phyloP scores from a whole-genome alignment of 177 flowering plant genomes.

The Vitis hybrid region DNA sequence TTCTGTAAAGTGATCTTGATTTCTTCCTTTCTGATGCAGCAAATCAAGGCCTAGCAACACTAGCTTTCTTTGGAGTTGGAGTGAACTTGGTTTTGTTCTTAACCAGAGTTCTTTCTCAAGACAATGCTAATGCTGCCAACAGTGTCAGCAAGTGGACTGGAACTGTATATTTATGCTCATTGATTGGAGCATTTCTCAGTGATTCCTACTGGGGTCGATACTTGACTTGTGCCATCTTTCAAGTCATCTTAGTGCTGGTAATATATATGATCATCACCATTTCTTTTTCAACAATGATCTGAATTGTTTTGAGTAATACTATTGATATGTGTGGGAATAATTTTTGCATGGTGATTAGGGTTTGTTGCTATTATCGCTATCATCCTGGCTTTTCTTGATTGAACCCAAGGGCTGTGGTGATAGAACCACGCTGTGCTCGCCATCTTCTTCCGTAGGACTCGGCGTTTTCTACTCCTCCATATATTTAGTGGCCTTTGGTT shows the following conservation, averaged over 20 bases:
- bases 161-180: slow-evolving; percentile 67
- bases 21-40: slow-evolving; percentile 26
- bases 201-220: slow-evolving; percentile 85
- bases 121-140: slow-evolving; percentile 71
- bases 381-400: slow-evolving; percentile 52
- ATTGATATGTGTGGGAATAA: background rate
- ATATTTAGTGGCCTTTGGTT: slow-evolving; percentile 72
- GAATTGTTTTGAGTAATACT: background rate
- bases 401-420: slow-evolving; percentile 67
- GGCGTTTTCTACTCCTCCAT: slow-evolving; percentile 58
- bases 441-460: slow-evolving; percentile 29
- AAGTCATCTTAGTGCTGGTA: slow-evolving; percentile 60
- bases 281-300: background rate
- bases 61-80: slow-evolving; percentile 69
- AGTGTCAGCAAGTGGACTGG: slow-evolving; percentile 85
- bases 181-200: slow-evolving; percentile 77
- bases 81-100: slow-evolving; percentile 77
- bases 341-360: slow-evolving; percentile 38
- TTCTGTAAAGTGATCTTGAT: too few species aligned
- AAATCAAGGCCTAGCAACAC: slow-evolving; percentile 64
- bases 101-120: slow-evolving; percentile 62
- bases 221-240: slow-evolving; percentile 65
- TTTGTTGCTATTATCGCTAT: slow-evolving; percentile 44
- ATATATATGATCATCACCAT: background rate
- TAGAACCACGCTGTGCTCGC: slow-evolving; percentile 29